A percentile compares a stretch with the other conserved stretches of the same genome.
These are phyloP conservation scores for Globisporangium heterothallicum DNA, from an alignment of 352 stramenopile genomes.

Conservation along the genomic window DNA sequence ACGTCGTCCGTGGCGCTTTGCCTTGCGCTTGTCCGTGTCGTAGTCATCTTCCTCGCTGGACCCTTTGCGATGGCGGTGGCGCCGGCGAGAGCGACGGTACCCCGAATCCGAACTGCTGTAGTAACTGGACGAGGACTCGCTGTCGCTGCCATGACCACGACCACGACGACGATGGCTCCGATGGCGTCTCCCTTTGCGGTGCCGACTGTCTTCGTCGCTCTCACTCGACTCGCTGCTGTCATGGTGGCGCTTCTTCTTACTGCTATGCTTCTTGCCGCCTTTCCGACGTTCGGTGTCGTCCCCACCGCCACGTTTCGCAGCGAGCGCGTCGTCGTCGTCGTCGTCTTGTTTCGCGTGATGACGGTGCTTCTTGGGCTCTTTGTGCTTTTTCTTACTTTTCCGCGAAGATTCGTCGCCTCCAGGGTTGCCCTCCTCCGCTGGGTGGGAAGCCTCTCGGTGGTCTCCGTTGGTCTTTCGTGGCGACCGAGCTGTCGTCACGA, in stretches of 20 bases:
- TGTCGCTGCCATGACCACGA: slow-evolving; percentile 26
- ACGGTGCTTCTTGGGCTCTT: slow-evolving; percentile 30
- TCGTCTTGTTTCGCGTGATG: slow-evolving; percentile 23
- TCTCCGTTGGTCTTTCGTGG: slow-evolving; percentile 31
- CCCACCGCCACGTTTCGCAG: slow-evolving; percentile 13
- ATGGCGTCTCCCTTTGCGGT: slow-evolving; percentile 18
- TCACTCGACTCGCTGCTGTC: slow-evolving; percentile 42
- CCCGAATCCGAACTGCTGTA: slow-evolving; percentile 44
- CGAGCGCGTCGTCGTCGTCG: slow-evolving; percentile 3
- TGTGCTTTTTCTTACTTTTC: slow-evolving; percentile 65
- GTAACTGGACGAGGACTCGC: slow-evolving; percentile 42
- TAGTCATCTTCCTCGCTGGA: slow-evolving; percentile 57
- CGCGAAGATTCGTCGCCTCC: slow-evolving; percentile 28
- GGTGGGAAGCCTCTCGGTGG: slow-evolving; percentile 12
- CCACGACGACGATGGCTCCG: slow-evolving; percentile 13
- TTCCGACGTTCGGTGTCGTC: slow-evolving; percentile 15
- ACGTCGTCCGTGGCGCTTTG: slow-evolving; percentile 23
- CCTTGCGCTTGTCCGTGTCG: slow-evolving; percentile 43
- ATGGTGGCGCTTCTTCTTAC: slow-evolving; percentile 46
- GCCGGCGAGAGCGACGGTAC: slow-evolving; percentile 32
- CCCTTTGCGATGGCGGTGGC: slow-evolving; percentile 30
- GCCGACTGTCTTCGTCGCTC: slow-evolving; percentile 26
- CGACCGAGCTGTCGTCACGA: slow-evolving; percentile 17
- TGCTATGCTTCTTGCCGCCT: slow-evolving; percentile 31
- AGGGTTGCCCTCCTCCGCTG: slow-evolving; percentile 17